Base-by-base conservation (phyloP, 345 rosid genomes). In the Litchi chinensis region DNA sequence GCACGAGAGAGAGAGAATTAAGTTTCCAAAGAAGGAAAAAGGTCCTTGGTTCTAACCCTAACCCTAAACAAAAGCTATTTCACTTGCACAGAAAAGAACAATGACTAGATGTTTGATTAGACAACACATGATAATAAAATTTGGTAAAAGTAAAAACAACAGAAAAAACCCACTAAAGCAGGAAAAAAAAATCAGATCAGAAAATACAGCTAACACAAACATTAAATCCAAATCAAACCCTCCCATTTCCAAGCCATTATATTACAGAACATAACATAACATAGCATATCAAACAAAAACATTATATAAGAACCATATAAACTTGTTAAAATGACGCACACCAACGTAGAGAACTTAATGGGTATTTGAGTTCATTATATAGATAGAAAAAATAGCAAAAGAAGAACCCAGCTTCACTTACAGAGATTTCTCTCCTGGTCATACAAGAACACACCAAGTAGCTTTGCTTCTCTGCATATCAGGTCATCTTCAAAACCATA, bases 31-130 rank as follows among this genome's bases (percentile, higher is more conserved):
- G 24, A 15, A 40, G 26, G 41, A 28, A 54, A 52, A 15, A 16
- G 26, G 19, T 9, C 26, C n/a, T 59, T 1, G 21, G 3, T 57
- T 57, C 72, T 63, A 82, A 82, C 83, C 87, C 87, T 82, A 84
- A 84, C 84, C 84, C 87, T 81, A 84, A 68, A 22, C 22, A 41
- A 52, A 70, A 44, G 66, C 13, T 50, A 54, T 12, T 12, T 37
- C 6, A 22, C 46, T 32, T 28, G 1, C 52, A 24, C 40, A 40
- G 59, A 59, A 28, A 59, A 71, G 5, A 41, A 15, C 54, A 68
- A 59, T 5, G 37, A 52, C 41, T 10, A 64, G 52, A 18, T 73
- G 7, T 15, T 21, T 19, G 39, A 77, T 69, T 43, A 56, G 74
- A 76, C 66, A 39, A 22, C 40, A 32, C 44, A 21, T 12, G 5